Evolutionary conservation across 306 rosid species (phyloP).

Genomic region (Prunus armeniaca): DNA sequence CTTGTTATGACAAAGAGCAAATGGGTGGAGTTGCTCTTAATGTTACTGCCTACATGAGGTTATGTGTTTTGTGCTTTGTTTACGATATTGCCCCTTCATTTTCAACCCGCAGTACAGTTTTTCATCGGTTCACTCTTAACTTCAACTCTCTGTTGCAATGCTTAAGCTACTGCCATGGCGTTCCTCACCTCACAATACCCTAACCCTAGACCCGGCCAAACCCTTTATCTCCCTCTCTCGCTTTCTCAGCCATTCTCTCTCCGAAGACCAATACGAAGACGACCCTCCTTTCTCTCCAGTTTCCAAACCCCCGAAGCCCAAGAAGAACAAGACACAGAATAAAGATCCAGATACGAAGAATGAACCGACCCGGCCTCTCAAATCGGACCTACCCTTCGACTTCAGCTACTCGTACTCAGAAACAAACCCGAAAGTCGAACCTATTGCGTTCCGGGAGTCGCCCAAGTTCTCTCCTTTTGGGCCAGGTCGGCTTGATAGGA

Average conservation of each 20-base stretch:
- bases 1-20: too few relatives aligned
- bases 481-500: constrained; percentile 72
- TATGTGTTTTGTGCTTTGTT: too few relatives aligned
- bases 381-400: constrained; percentile 73
- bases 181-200: constrained; percentile 8
- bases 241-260: constrained; percentile 18
- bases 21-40: too few relatives aligned
- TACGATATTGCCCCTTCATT: background rate
- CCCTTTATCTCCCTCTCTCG: constrained; percentile 20
- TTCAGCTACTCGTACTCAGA: constrained; percentile 86
- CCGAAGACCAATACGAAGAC: constrained; percentile 26
- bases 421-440: constrained; percentile 39
- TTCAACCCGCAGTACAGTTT: background rate
- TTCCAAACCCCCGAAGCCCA: constrained; percentile 34
- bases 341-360: constrained; percentile 19
- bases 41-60: too few relatives aligned
- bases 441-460: constrained; percentile 81
- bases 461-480: constrained; percentile 90
- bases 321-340: constrained; percentile 4
- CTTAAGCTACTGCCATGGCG: constrained; percentile 29
- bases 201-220: background rate
- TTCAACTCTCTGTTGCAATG: constrained; percentile 8
- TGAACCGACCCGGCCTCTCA: constrained; percentile 36
- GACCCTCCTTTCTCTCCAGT: constrained; percentile 76
- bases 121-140: background rate